These are phyloP conservation scores for Candida loeiensis DNA, from an alignment of 805 yeast species.

Conservation along the genomic window DNA sequence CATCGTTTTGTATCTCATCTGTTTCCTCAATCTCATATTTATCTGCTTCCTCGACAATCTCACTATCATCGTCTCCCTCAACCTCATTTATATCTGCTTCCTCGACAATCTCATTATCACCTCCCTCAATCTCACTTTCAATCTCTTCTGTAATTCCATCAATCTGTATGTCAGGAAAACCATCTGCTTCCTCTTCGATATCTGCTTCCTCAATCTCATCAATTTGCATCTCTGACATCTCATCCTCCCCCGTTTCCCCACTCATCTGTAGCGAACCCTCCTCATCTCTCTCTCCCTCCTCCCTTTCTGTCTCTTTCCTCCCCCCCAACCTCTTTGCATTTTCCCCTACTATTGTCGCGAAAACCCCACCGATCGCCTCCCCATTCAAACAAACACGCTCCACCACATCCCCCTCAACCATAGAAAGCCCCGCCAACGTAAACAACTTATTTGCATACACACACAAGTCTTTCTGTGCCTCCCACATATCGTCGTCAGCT, in stretches of 20 bases:
- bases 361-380: conserved; percentile 32
- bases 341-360: conserved; percentile 20
- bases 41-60: background rate
- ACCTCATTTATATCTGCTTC: background rate
- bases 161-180: too few species aligned
- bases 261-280: too few species aligned
- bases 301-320: too few species aligned
- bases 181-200: background rate
- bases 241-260: too few species aligned
- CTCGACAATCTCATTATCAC: background rate
- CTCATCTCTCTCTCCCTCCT: background rate
- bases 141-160: background rate
- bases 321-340: conserved; percentile 13
- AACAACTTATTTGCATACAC: conserved; percentile 39
- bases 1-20: background rate
- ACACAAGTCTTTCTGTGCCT: conserved; percentile 39
- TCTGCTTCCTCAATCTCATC: background rate
- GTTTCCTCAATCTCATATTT: background rate
- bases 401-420: conserved; percentile 23
- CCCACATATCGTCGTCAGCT: conserved; percentile 26
- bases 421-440: conserved; percentile 29
- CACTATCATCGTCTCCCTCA: background rate
- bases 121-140: background rate
- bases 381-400: conserved; percentile 38
- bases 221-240: too few species aligned